These are phyloP conservation scores for Trametes sanguinea DNA, from an alignment of 768 basidiomycete genomes.

Conservation along the genomic window DNA sequence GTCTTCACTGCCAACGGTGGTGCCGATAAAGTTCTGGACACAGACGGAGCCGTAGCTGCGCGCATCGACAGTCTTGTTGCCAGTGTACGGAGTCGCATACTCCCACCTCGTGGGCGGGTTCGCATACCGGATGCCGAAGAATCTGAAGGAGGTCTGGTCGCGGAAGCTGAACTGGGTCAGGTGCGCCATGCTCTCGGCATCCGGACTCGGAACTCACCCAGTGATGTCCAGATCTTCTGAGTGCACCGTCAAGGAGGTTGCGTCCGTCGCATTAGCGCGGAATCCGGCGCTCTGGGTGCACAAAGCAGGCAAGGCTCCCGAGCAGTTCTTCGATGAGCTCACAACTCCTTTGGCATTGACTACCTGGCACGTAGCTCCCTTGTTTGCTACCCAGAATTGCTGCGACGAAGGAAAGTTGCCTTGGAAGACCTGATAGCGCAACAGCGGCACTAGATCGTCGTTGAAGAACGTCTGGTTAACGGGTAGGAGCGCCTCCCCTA, in stretches of 20 bases:
- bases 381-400: constrained; percentile 26
- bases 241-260: constrained; percentile 23
- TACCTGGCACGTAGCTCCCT: constrained; percentile 21
- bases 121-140: constrained; percentile 54
- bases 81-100: constrained; percentile 41
- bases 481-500: constrained; percentile 29
- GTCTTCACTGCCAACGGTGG: constrained; percentile 41
- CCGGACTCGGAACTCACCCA: constrained; percentile 16
- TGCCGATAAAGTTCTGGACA: constrained; percentile 27
- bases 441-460: constrained; percentile 24
- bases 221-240: constrained; percentile 28
- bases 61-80: constrained; percentile 33
- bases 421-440: constrained; percentile 29
- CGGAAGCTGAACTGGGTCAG: constrained; percentile 37
- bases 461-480: constrained; percentile 24
- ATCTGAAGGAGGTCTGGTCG: constrained; percentile 52
- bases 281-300: constrained; percentile 29
- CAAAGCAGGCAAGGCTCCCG: constrained; percentile 25
- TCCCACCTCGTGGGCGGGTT: constrained; percentile 44
- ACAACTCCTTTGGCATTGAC: constrained; percentile 28
- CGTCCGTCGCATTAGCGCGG: constrained; percentile 14
- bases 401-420: constrained; percentile 19
- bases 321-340: constrained; percentile 20
- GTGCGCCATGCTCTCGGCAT: background rate
- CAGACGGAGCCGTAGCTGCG: constrained; percentile 29